These are phyloP conservation scores for Citrus cavaleriei DNA, from an alignment of 345 rosid species.

Conservation along the genomic window DNA sequence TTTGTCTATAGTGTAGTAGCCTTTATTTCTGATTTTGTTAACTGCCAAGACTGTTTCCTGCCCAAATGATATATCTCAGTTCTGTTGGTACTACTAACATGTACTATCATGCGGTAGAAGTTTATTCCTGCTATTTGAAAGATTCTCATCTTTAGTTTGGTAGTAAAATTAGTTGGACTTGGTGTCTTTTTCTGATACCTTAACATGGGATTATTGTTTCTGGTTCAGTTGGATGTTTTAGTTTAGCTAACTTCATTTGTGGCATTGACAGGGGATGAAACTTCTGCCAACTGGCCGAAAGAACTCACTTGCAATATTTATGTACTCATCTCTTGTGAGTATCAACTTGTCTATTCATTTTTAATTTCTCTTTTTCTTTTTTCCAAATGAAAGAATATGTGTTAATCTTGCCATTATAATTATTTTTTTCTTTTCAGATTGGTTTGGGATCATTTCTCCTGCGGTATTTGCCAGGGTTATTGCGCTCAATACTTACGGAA, in stretches of 20 bases:
- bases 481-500: constrained; percentile 60
- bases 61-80: neutral
- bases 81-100: neutral
- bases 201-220: neutral
- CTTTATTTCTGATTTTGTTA: neutral
- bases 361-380: neutral
- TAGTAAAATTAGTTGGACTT: neutral
- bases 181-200: neutral
- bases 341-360: neutral
- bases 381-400: neutral
- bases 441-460: constrained; percentile 90
- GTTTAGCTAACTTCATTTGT: constrained; percentile 2
- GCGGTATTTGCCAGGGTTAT: constrained; percentile 62
- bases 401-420: neutral
- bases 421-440: constrained; percentile 39
- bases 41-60: neutral
- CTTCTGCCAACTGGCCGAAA: constrained; percentile 83
- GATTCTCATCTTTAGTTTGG: neutral
- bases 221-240: neutral
- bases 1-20: neutral
- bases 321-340: constrained; percentile 79
- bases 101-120: neutral
- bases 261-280: constrained; percentile 76
- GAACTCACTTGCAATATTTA: constrained; percentile 74
- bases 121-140: neutral